These are phyloP conservation scores for Hypoxylon intermedium DNA, from an alignment of 495 filamentous ascomycete genomes.

Conservation along the genomic window DNA sequence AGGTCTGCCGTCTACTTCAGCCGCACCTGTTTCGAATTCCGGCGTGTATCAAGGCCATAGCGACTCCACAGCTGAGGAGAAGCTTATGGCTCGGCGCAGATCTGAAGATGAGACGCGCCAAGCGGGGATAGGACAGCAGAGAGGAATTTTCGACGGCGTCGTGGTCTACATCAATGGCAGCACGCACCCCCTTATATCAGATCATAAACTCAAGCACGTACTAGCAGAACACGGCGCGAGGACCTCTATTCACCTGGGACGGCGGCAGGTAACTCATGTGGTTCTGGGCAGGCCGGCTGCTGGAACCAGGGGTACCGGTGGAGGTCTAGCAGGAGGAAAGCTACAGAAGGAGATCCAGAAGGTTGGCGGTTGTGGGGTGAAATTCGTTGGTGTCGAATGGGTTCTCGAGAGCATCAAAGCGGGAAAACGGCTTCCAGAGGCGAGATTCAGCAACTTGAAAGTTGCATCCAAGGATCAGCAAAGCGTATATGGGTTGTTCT, in stretches of 20 bases:
- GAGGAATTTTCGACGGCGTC: slow-evolving; percentile 66
- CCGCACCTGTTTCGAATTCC: background rate
- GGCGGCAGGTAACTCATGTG: slow-evolving; percentile 83
- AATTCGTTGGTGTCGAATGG: slow-evolving; percentile 86
- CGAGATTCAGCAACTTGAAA: slow-evolving; percentile 68
- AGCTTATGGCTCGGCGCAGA: slow-evolving; percentile 40
- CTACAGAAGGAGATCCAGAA: slow-evolving; percentile 78
- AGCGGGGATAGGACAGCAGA: slow-evolving; percentile 32
- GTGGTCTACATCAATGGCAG: slow-evolving; percentile 89
- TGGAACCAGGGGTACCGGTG: slow-evolving; percentile 64
- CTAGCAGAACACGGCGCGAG: slow-evolving; percentile 75
- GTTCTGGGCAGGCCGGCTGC: slow-evolving; percentile 70
- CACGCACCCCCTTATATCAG: slow-evolving; percentile 79
- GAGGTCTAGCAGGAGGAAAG: slow-evolving; percentile 81
- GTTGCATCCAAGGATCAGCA: slow-evolving; percentile 66
- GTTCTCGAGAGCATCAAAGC: slow-evolving; percentile 79
- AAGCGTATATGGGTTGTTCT: slow-evolving; percentile 65
- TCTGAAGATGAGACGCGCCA: slow-evolving; percentile 46
- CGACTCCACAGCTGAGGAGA: slow-evolving; percentile 40
- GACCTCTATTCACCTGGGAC: slow-evolving; percentile 70
- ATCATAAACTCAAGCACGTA: slow-evolving; percentile 84
- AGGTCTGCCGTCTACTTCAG: slow-evolving; percentile 4
- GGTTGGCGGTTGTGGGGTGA: slow-evolving; percentile 71
- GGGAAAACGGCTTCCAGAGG: slow-evolving; percentile 76
- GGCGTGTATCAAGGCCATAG: background rate